phyloP scores from a whole-genome alignment of 2,329 filamentous ascomycete genomes.

The Mycosphaerella sp. region DNA sequence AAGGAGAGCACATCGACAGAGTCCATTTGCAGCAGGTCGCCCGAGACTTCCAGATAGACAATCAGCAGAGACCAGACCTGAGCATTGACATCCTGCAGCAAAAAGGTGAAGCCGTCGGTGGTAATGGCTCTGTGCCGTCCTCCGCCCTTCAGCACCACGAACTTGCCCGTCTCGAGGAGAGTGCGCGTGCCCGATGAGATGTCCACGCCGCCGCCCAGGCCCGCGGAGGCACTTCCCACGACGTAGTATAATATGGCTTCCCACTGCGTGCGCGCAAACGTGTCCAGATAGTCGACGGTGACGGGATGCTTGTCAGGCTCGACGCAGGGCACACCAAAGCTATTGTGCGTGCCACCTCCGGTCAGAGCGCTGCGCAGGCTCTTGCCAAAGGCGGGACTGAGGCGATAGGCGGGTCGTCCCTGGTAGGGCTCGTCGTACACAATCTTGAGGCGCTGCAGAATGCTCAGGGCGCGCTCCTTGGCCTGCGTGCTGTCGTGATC shows the following conservation, averaged over 20 bases:
- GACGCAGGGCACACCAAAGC: slow-evolving; percentile 80
- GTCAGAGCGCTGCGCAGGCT: slow-evolving; percentile 83
- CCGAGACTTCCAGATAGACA: background rate
- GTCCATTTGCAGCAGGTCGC: slow-evolving; percentile 60
- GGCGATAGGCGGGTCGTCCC: slow-evolving; percentile 64
- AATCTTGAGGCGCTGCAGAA: slow-evolving; percentile 82
- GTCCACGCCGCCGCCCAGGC: slow-evolving; percentile 43
- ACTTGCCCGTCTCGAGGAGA: slow-evolving; percentile 69
- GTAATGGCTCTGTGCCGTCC: slow-evolving; percentile 60
- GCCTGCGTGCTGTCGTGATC: slow-evolving; percentile 44
- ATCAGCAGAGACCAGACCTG: slow-evolving; percentile 79
- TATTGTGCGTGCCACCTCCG: slow-evolving; percentile 69
- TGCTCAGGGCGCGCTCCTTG: slow-evolving; percentile 75
- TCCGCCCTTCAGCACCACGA: slow-evolving; percentile 55
- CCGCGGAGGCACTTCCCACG: slow-evolving; percentile 63
- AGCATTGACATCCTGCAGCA: slow-evolving; percentile 90
- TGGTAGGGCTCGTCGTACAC: slow-evolving; percentile 58
- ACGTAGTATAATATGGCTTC: slow-evolving; percentile 95
- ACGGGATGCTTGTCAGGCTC: slow-evolving; percentile 58
- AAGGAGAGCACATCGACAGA: slow-evolving; percentile 93
- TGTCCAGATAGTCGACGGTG: slow-evolving; percentile 68
- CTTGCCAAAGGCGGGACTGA: slow-evolving; percentile 74
- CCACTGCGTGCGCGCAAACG: slow-evolving; percentile 83
- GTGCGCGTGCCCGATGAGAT: slow-evolving; percentile 70
- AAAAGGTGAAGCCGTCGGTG: slow-evolving; percentile 85